Evolutionary conservation across 768 basidiomycete species (phyloP).

Genomic region (Collybia sp.): DNA sequence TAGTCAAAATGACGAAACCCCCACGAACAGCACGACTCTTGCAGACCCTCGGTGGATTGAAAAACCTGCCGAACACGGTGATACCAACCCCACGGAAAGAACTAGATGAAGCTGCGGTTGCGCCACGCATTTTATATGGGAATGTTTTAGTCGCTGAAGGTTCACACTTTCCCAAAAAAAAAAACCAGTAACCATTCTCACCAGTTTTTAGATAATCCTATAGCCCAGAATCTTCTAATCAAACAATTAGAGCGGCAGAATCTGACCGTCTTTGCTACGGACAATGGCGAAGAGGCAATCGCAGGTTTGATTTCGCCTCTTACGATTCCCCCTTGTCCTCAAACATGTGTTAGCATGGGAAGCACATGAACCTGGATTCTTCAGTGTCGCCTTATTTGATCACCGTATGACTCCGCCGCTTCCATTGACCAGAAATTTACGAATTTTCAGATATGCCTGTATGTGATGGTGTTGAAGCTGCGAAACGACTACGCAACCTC

Average conservation of each 20-base stretch:
- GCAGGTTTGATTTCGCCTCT: slow-evolving; percentile 29
- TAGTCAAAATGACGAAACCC: slow-evolving; percentile 69
- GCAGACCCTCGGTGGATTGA: slow-evolving; percentile 56
- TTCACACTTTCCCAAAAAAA: slow-evolving; percentile 13
- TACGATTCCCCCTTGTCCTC: slow-evolving; percentile 3
- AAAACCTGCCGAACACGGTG: slow-evolving; percentile 45
- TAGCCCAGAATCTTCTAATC: slow-evolving; percentile 62
- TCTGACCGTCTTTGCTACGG: slow-evolving; percentile 56
- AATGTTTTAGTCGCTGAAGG: slow-evolving; percentile 75
- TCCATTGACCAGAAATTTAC: too few relatives aligned
- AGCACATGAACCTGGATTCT: slow-evolving; percentile 60
- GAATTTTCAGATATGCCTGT: slow-evolving; percentile 64
- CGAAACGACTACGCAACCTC: slow-evolving; percentile 54
- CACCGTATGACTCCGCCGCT: slow-evolving; percentile 45
- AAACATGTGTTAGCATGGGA: slow-evolving; percentile 51
- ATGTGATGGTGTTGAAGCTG: slow-evolving; percentile 73
- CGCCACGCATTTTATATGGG: slow-evolving; percentile 54
- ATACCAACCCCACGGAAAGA: slow-evolving; percentile 30
- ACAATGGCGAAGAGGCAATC: slow-evolving; percentile 66
- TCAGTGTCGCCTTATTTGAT: slow-evolving; percentile 68
- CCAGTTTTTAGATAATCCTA: slow-evolving; percentile 51
- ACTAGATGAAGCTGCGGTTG: slow-evolving; percentile 32
- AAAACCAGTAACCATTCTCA: too few relatives aligned
- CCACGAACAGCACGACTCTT: slow-evolving; percentile 56
- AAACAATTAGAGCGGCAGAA: slow-evolving; percentile 63